Percentiles rank a stretch among this genome's conserved stretches.
Evolutionary conservation across 2,329 filamentous ascomycete species (phyloP).

Genomic region (Aquanectria penicillioides): DNA sequence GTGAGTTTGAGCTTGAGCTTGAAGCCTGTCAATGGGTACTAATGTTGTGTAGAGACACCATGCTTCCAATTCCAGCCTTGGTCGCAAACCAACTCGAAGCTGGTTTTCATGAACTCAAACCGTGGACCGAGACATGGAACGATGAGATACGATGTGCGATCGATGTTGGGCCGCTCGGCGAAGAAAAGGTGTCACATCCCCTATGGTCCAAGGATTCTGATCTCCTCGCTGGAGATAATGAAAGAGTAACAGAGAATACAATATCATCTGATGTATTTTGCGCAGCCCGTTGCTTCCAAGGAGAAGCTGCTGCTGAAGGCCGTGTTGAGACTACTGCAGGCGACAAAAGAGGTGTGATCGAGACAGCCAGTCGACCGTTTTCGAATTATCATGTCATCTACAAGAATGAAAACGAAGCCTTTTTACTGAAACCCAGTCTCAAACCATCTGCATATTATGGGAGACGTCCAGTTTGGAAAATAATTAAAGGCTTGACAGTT

Average conservation of each 20-base stretch:
- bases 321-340: conserved; percentile 49
- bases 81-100: conserved; percentile 92
- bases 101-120: conserved; percentile 87
- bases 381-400: conserved; percentile 87
- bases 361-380: conserved; percentile 67
- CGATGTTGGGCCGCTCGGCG: conserved; percentile 87
- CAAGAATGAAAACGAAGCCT: conserved; percentile 79
- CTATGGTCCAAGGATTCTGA: conserved; percentile 75
- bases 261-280: conserved; percentile 68
- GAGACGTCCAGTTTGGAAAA: conserved; percentile 82
- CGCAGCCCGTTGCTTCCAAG: conserved; percentile 67
- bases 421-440: conserved; percentile 85
- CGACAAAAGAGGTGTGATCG: conserved; percentile 49
- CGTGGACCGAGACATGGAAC: conserved; percentile 91
- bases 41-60: conserved; percentile 71
- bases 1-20: conserved; percentile 44
- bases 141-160: conserved; percentile 92
- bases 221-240: conserved; percentile 26
- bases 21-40: conserved; percentile 13
- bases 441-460: conserved; percentile 88
- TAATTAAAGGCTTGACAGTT: conserved; percentile 83
- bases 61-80: conserved; percentile 85
- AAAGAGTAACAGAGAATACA: conserved; percentile 45
- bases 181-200: conserved; percentile 87
- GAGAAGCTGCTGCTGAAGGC: conserved; percentile 68